phyloP scores from a whole-genome alignment of 1,284 basidiomycete species.

The Sporisorium scitamineum region DNA sequence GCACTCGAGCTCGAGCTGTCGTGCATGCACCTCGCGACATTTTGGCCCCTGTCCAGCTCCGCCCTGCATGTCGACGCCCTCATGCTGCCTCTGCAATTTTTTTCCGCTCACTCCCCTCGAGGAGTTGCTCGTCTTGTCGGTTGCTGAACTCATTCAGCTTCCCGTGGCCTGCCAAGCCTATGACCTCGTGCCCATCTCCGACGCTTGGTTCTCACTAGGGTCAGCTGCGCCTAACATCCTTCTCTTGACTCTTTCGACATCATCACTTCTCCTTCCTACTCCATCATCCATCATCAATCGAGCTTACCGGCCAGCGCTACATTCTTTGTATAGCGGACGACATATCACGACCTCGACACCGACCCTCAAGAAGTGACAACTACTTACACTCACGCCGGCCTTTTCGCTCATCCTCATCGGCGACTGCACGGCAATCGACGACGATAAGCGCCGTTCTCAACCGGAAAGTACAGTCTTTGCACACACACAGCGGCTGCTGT shows the following conservation, averaged over 20 bases:
- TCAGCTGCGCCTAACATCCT: neutral
- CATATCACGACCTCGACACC: slow-evolving; percentile 3
- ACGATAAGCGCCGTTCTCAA: neutral
- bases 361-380: neutral
- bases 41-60: slow-evolving; percentile 48
- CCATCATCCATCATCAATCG: slow-evolving; percentile 1
- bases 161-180: neutral
- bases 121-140: neutral
- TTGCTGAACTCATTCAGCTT: neutral
- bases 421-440: neutral
- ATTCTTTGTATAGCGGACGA: neutral
- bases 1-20: slow-evolving; percentile 15
- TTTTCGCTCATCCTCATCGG: neutral
- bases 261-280: neutral
- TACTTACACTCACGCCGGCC: neutral
- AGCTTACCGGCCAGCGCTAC: neutral
- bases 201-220: neutral
- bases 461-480: neutral
- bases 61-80: slow-evolving; percentile 27
- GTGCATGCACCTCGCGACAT: slow-evolving; percentile 44
- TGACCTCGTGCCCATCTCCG: neutral
- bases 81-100: slow-evolving; percentile 6
- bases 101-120: neutral
- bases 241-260: neutral
- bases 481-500: neutral